Evolutionary conservation across 1,139 yeast species (phyloP).

Genomic region (Candida neerlandica): DNA sequence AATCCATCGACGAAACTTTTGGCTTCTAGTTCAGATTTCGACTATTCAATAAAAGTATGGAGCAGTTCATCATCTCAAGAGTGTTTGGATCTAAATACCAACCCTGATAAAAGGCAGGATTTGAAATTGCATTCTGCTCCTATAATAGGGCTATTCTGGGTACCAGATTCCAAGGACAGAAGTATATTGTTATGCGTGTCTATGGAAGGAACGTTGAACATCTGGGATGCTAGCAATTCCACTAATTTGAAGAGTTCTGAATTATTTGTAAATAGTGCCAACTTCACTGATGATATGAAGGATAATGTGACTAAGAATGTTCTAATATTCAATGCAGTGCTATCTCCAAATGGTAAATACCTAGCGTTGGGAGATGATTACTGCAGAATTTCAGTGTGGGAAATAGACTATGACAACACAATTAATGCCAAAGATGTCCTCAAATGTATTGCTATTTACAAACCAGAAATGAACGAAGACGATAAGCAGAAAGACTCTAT

Average conservation of each 20-base stretch:
- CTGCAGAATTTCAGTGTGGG: slow-evolving; percentile 61
- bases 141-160: slow-evolving; percentile 58
- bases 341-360: slow-evolving; percentile 51
- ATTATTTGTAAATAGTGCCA: slow-evolving; percentile 26
- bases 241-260: slow-evolving; percentile 26
- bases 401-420: slow-evolving; percentile 25
- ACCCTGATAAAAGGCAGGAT: slow-evolving; percentile 15
- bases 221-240: slow-evolving; percentile 65
- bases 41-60: slow-evolving; percentile 74
- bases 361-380: slow-evolving; percentile 67
- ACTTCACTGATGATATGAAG: slow-evolving; percentile 20
- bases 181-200: slow-evolving; percentile 45
- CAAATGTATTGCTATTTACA: slow-evolving; percentile 29
- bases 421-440: slow-evolving; percentile 15
- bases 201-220: slow-evolving; percentile 67
- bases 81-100: slow-evolving; percentile 30
- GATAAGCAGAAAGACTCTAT: slow-evolving; percentile 15
- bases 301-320: slow-evolving; percentile 17
- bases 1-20: slow-evolving; percentile 54
- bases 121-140: slow-evolving; percentile 54
- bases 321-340: slow-evolving; percentile 49
- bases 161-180: slow-evolving; percentile 26
- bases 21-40: slow-evolving; percentile 74
- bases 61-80: slow-evolving; percentile 58
- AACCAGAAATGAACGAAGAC: slow-evolving; percentile 16